Evolutionary conservation across 768 basidiomycete species (phyloP).

Genomic region (Porpolomopsis calyptriformis): DNA sequence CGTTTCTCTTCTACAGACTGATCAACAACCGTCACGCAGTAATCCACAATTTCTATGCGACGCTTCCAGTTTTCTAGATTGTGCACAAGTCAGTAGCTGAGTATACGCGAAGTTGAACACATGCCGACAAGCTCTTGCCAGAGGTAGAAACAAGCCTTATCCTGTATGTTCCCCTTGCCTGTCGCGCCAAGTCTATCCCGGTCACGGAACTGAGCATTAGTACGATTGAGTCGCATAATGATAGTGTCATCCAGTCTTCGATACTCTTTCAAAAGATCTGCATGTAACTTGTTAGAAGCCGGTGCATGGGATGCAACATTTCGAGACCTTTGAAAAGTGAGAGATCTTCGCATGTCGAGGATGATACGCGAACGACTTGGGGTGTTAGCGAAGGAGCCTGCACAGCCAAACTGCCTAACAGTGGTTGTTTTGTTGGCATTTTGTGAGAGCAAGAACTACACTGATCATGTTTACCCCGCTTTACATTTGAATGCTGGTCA

Average conservation of each 20-base stretch:
- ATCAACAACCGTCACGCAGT: constrained; percentile 65
- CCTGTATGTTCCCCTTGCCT: constrained; percentile 47
- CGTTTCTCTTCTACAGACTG: constrained; percentile 49
- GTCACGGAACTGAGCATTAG: constrained; percentile 67
- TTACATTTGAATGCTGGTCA: too few relatives aligned
- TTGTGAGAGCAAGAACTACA: too few relatives aligned
- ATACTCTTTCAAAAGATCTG: constrained; percentile 80
- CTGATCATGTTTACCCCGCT: too few relatives aligned
- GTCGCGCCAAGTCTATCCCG: constrained; percentile 42
- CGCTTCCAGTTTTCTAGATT: constrained; percentile 56
- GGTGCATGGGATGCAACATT: neutral
- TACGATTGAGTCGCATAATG: constrained; percentile 71
- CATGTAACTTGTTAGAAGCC: constrained; percentile 5
- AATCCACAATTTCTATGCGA: constrained; percentile 61
- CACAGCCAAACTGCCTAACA: constrained; percentile 57
- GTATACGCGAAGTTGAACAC: constrained; percentile 24
- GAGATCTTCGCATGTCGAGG: constrained; percentile 63
- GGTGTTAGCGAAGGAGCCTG: constrained; percentile 51
- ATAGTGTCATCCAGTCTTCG: constrained; percentile 72
- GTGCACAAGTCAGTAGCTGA: constrained; percentile 12
- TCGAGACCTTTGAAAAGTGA: constrained; percentile 63
- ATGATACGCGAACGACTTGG: constrained; percentile 62
- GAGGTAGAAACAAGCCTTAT: constrained; percentile 62
- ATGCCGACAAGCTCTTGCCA: constrained; percentile 75
- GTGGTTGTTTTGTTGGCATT: constrained; percentile 35